Base-by-base conservation (phyloP, 441 rosid genomes). In the Kokia cookei region DNA sequence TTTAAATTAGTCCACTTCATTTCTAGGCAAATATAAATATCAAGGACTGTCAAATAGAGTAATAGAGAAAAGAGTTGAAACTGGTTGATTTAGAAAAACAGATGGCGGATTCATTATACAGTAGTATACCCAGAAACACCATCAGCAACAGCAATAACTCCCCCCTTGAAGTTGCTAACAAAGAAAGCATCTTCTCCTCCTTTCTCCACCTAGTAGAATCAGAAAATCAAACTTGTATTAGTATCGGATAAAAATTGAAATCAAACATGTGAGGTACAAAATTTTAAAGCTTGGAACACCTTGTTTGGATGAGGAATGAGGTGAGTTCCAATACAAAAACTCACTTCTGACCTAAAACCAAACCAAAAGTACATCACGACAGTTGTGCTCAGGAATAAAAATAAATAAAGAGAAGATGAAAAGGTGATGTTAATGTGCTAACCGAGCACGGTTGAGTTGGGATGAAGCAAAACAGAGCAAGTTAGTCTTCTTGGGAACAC, bases 111-210 rank as follows among this genome's bases (percentile, higher is more conserved):
- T 45, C 6, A 37, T n/a, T 43, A 8, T 14, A 19, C 17, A 7
- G 32, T 3, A n/a, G 7, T n/a, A 37, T 83, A 88, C 98, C 99
- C 88, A 24, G 99, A 95, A 74, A 95, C 99, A 74, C 98, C 99
- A 71, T 91, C 99, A 58, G 99, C 98, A 79, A 91, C 90, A 66
- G 98, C 97, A 69, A 93, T 77, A 70, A 91, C 93, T 70, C 98
- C 99, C 14, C 98, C 94, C 76, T 84, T 84, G 63, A 71, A 83
- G 81, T 78, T 78, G 84, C 97, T 89, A 4, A 89, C 88, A 73
- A 95, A 84, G 78, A 88, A 88, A 71, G 99, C 97, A 86, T 91
- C 97, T 81, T 95, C 99, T 5, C 98, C 99, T 4, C 99, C 99
- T 89, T 75, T 90, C 26, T 87, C 97, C 48, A 87, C 88, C 97